Conservation (phyloP, 2,329 filamentous ascomycete genomes). For the Xylariaceae sp. region DNA sequence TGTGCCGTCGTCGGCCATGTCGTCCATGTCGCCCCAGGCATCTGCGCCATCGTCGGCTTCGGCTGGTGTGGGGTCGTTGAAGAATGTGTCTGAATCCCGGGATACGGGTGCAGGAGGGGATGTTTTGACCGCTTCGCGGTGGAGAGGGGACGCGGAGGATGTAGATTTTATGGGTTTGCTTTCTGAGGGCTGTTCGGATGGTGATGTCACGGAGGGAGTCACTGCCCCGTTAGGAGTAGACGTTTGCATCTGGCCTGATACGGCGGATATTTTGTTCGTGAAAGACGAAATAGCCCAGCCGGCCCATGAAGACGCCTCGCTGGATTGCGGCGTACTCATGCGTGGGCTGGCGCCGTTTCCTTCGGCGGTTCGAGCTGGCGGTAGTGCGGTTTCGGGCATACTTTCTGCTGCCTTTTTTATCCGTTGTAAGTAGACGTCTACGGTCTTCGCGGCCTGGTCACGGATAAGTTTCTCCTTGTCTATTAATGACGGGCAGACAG, state of each 20-base stretch:
- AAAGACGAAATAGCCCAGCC: slow-evolving; percentile 99
- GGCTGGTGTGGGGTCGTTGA: slow-evolving; percentile 42
- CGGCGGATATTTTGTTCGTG: slow-evolving; percentile 83
- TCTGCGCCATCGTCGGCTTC: slow-evolving; percentile 56
- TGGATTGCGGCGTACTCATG: slow-evolving; percentile 71
- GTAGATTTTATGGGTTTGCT: slow-evolving; percentile 35
- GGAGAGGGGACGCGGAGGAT: slow-evolving; percentile 53
- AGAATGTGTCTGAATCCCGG: slow-evolving; percentile 41
- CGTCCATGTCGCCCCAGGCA: slow-evolving; percentile 69
- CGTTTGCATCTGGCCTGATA: slow-evolving; percentile 78
- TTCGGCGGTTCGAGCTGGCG: slow-evolving; percentile 53
- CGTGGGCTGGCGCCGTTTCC: slow-evolving; percentile 49
- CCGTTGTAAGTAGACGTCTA: slow-evolving; percentile 79
- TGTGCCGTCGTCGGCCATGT: slow-evolving; percentile 46
- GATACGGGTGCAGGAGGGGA: slow-evolving; percentile 42
- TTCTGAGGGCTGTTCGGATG: slow-evolving; percentile 33
- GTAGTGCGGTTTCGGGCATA: slow-evolving; percentile 76
- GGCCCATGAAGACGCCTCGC: slow-evolving; percentile 65
- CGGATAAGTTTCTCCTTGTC: slow-evolving; percentile 95
- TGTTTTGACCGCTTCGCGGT: slow-evolving; percentile 55
- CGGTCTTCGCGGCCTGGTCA: slow-evolving; percentile 82
- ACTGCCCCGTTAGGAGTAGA: slow-evolving; percentile 41
- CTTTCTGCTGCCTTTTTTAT: slow-evolving; percentile 69
- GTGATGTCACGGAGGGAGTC: slow-evolving; percentile 35
- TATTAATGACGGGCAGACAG: slow-evolving; percentile 75